Evolutionary conservation across 495 filamentous ascomycete species (phyloP).

Genomic region (Tuber melanosporum): DNA sequence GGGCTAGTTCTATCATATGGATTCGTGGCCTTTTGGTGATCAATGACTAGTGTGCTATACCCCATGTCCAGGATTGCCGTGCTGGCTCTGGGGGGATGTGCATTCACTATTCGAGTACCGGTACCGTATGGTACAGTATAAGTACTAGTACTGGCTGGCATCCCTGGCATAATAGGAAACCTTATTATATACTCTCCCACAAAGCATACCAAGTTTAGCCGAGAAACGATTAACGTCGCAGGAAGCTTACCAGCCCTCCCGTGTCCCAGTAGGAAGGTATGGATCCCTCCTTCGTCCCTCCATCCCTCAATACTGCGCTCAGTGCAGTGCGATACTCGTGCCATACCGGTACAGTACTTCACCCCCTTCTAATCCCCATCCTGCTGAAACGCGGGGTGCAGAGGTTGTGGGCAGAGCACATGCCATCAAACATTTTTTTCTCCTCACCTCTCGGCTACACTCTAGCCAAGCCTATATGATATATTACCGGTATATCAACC

Average conservation of each 20-base stretch:
- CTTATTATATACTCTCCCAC: neutral
- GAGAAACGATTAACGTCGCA: conserved; percentile 2
- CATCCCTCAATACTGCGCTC: neutral
- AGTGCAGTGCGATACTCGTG: no score
- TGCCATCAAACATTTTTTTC: neutral
- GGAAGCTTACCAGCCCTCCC: neutral
- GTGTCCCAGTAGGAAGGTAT: neutral
- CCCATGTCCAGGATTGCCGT: neutral
- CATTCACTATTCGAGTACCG: neutral
- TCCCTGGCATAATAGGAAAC: neutral
- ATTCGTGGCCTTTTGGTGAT: neutral
- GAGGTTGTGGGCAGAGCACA: neutral
- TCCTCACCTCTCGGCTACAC: neutral
- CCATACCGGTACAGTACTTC: neutral
- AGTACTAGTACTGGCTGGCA: neutral
- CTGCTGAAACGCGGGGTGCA: neutral
- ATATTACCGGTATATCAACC: neutral
- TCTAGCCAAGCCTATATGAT: neutral
- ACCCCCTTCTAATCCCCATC: neutral
- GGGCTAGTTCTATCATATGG: neutral
- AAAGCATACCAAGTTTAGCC: neutral
- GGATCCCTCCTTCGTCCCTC: neutral
- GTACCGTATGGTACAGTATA: no score
- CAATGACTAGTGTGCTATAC: neutral
- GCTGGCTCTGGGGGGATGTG: neutral